Conservation (phyloP, 192 early-diverging fungal genomes). For the Gorgonomyces haynaldii region DNA sequence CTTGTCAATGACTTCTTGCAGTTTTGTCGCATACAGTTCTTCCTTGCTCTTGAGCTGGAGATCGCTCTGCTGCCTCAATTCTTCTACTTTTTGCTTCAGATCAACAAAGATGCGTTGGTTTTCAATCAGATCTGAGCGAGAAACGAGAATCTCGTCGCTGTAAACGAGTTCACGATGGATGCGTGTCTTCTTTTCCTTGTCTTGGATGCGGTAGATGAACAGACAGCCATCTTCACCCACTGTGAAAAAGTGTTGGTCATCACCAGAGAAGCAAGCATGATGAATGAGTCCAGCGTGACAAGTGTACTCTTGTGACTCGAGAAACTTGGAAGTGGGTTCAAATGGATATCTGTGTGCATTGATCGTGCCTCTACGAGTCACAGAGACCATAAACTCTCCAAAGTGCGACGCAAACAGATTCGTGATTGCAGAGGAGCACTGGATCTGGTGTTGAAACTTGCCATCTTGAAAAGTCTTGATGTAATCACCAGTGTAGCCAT, state of each 20-base stretch:
- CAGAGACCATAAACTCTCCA: constrained; percentile 20
- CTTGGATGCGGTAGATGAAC: constrained; percentile 32
- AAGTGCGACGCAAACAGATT: constrained; percentile 18
- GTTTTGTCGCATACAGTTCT: constrained; percentile 28
- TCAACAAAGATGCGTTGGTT: constrained; percentile 28
- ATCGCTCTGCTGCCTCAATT: constrained; percentile 40
- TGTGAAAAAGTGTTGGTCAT: constrained; percentile 40
- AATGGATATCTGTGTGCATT: constrained; percentile 33
- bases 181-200: constrained; percentile 43
- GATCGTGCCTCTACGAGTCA: constrained; percentile 28
- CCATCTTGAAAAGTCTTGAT: too few species aligned
- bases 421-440: constrained; percentile 15
- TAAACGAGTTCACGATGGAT: constrained; percentile 30
- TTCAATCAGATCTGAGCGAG: constrained; percentile 34
- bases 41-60: constrained; percentile 37
- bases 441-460: background rate
- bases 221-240: constrained; percentile 39
- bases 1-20: constrained; percentile 36
- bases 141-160: constrained; percentile 45
- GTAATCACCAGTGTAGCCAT: too few species aligned
- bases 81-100: constrained; percentile 31
- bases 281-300: constrained; percentile 25
- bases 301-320: constrained; percentile 5
- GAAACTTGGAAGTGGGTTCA: background rate
- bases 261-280: constrained; percentile 27